Evolutionary conservation across 2,329 filamentous ascomycete species (phyloP), one percentile per base, ranked within the genome.

Genomic region (Talaromyces sp.): DNA sequence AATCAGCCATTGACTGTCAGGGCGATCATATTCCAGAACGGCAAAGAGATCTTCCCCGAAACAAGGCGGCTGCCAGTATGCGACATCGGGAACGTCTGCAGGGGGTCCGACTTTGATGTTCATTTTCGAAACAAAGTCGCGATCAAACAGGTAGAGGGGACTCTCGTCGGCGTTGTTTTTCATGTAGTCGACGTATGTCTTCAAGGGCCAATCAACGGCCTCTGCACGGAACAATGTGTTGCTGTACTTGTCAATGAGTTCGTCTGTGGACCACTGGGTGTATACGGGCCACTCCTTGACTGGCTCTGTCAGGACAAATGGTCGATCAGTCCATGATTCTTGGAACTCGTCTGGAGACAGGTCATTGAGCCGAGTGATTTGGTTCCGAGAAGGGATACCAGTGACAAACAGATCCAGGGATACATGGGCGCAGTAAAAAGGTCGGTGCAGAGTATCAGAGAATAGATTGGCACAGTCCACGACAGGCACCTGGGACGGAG

Each of bases 1-100:
- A 69, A 98, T 96, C 63, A 98, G 82, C 95, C 93, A 98, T 62
- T 92, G 86, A 69, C 91, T 88, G 64, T 96, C 92, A 2, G 93
- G 93, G 58, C 93, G 84, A 71, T 96, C 86, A 14, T 82, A 72
- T 10, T 88, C 90, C 0, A 98, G 81, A 8, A 95, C 84, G 53
- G 87, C 85, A 70, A 98, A 97, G 19, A 96, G 79, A 71, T 98
- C 93, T 56, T 89, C 84, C 0, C 91, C 91, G 71, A 98, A 97
- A 72, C 90, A 96, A 17, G 85, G 79, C 0, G 93, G 93, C 14
- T 86, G 85, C 86, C 88, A 91, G 75, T 97, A 98, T 8, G 80
- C 78, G 14, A 86, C 80, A 9, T 80, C 71, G 9, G 78, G 75
- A 17, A 77, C 78, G 29, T 68, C 58, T 10, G 70, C 64, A 14